Base-by-base conservation (phyloP, 306 rosid genomes). In the Begonia fuchsioides region DNA sequence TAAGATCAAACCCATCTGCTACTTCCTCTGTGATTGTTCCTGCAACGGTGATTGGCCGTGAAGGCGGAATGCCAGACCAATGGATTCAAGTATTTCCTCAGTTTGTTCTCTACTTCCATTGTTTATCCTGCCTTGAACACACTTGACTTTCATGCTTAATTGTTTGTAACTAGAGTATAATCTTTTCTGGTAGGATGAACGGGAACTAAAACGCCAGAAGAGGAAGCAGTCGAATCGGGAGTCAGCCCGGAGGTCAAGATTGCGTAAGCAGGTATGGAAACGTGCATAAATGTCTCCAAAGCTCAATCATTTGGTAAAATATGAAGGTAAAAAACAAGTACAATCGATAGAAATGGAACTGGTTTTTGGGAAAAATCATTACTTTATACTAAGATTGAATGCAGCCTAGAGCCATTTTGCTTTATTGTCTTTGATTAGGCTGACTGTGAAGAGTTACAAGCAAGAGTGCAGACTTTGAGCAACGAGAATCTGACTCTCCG, bases 201-300 rank as follows among this genome's bases (percentile, higher is more conserved):
- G 98, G 9, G 98, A 92, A 63, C 66, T 92, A 48, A 92, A 85
- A 75, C 67, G 94, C 58, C 98, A 92, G 71, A 92, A 92, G 64
- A 75, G 98, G 68, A 92, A 92, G 77, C 98, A 92, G 67, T 92
- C 98, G 12, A 92, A 92, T 50, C 71, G 98, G 64, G 98, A 92
- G 62, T 92, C 98, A 10, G 98, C 98, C 17, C 67, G 98, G 79
- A 79, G 98, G 77, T 92, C 98, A 62, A 82, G 98, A 69, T 63
- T 92, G 43, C 94, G 98, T 57, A 92, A 92, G 68, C 98, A 92
- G 96, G 98, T 92, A 63, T 44, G 32, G 47, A 11, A 43, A 39
- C 57, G 15, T 39, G 11, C 18, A 50, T 19, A 17, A 38, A 7
- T 1, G 6, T 44, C 32, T 26, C 32, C 32, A 3, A 26, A 26